Conservation (phyloP, 768 basidiomycete species). For the Tubosaeta sp. region DNA sequence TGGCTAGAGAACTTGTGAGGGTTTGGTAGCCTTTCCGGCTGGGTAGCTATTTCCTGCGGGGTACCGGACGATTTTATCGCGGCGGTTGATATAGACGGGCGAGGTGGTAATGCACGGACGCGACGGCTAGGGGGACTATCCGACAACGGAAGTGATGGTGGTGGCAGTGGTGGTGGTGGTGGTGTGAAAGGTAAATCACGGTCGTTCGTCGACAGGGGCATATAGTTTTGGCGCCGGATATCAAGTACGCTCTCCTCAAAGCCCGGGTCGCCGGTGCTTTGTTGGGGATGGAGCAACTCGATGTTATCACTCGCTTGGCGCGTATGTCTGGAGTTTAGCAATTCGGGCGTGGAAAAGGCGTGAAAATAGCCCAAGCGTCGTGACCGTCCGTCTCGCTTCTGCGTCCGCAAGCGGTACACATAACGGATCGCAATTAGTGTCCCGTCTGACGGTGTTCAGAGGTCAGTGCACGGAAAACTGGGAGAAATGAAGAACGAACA, state of each 20-base stretch:
- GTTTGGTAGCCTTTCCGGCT: background rate
- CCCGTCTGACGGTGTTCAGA: constrained; percentile 36
- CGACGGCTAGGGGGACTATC: constrained; percentile 14
- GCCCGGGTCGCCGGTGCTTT: constrained; percentile 10
- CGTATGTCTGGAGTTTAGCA: constrained; percentile 9
- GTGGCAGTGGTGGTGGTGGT: constrained; percentile 4
- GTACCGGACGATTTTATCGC: background rate
- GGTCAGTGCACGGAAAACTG: background rate
- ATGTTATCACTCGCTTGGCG: constrained; percentile 27
- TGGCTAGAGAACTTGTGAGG: constrained; percentile 1
- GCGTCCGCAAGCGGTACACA: constrained; percentile 45
- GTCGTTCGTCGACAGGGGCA: constrained; percentile 16
- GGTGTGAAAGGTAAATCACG: constrained; percentile 10
- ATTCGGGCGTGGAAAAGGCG: constrained; percentile 18
- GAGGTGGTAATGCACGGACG: constrained; percentile 30
- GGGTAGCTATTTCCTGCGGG: background rate
- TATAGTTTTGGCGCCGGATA: constrained; percentile 14
- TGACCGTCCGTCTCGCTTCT: constrained; percentile 42
- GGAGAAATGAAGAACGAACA: constrained; percentile 39
- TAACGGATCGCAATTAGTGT: constrained; percentile 51
- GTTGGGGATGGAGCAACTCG: constrained; percentile 22
- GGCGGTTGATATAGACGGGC: constrained; percentile 9
- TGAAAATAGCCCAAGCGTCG: constrained; percentile 32
- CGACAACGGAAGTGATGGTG: constrained; percentile 6
- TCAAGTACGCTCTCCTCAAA: constrained; percentile 21